Percentiles rank a stretch among this genome's conserved stretches.
Evolutionary conservation across 2,329 filamentous ascomycete species (phyloP).

Genomic region (Aspergillus pseudoglaucus): DNA sequence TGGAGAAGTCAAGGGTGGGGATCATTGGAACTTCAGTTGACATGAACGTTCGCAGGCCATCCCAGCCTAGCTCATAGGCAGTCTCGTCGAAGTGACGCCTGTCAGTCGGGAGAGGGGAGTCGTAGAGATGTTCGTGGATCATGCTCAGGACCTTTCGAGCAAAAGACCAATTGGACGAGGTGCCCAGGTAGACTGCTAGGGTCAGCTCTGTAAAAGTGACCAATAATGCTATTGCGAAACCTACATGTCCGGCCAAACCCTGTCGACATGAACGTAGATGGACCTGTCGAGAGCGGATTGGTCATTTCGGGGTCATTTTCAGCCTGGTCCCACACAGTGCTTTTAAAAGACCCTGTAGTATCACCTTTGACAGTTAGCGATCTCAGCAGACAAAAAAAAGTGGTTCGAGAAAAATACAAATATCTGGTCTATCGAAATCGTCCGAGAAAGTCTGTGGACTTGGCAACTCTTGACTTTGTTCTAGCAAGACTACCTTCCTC

Average conservation of each 20-base stretch:
- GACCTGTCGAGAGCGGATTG: conserved; percentile 39
- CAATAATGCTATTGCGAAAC: conserved; percentile 10
- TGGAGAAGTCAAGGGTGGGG: conserved; percentile 44
- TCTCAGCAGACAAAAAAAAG: too few relatives aligned
- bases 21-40: conserved; percentile 30
- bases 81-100: conserved; percentile 47
- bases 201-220: conserved; percentile 1
- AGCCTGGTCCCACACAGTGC: too few relatives aligned
- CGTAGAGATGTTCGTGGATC: conserved; percentile 43
- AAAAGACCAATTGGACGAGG: conserved; percentile 54
- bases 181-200: conserved; percentile 45
- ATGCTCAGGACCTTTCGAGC: conserved; percentile 45
- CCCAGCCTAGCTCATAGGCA: conserved; percentile 49
- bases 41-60: conserved; percentile 31
- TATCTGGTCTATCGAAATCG: background rate
- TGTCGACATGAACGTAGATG: conserved; percentile 38
- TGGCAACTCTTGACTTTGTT: conserved; percentile 9
- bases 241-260: conserved; percentile 39
- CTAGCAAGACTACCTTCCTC: conserved; percentile 19
- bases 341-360: too few relatives aligned
- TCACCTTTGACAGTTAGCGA: too few relatives aligned
- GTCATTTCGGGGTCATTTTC: conserved; percentile 28
- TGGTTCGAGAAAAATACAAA: too few relatives aligned
- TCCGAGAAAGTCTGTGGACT: conserved; percentile 11
- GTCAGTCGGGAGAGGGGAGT: conserved; percentile 37